phyloP scores from a whole-genome alignment of 179 eudicot species.

The Heliamphora pulchella region DNA sequence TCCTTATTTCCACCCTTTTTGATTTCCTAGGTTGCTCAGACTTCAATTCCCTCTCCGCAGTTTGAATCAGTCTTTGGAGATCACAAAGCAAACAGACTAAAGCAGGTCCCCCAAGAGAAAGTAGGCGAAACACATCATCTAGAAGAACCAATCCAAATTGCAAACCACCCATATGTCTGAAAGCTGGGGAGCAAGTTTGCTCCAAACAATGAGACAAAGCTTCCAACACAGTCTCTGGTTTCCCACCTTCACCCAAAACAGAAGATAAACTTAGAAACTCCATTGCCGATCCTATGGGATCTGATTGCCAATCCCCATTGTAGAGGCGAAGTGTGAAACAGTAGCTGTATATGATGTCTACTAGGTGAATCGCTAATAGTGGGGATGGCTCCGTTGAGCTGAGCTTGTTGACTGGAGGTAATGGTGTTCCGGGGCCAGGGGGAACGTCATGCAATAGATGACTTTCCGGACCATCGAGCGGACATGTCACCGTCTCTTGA shows the following conservation, averaged over 20 bases:
- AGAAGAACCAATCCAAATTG: constrained; percentile 57
- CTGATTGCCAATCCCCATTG: constrained; percentile 88
- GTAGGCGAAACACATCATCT: constrained; percentile 50
- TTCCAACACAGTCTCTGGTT: constrained; percentile 62
- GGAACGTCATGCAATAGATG: constrained; percentile 46
- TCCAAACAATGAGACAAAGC: constrained; percentile 65
- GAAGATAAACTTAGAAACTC: constrained; percentile 54
- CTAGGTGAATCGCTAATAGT: constrained; percentile 61
- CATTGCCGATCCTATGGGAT: constrained; percentile 61
- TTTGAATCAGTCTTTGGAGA: constrained; percentile 44
- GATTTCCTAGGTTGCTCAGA: constrained; percentile 34
- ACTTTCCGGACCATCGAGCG: constrained; percentile 19
- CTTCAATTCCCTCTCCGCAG: constrained; percentile 53
- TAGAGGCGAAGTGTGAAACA: constrained; percentile 85
- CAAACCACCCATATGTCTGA: constrained; percentile 65
- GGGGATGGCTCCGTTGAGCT: constrained; percentile 73
- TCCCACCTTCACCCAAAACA: constrained; percentile 51
- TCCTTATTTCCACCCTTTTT: constrained; percentile 38
- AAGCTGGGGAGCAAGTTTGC: constrained; percentile 72
- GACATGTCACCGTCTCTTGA: constrained; percentile 19
- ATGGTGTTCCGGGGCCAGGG: constrained; percentile 61
- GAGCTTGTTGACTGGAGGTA: constrained; percentile 53
- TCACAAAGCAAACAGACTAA: constrained; percentile 70
- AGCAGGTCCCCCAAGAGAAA: constrained; percentile 51
- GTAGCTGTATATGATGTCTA: constrained; percentile 70